A percentile compares a stretch with the other conserved stretches of the same genome.
These are phyloP conservation scores for Colletotrichum musicola DNA, from an alignment of 2,329 filamentous ascomycete genomes.

Conservation along the genomic window DNA sequence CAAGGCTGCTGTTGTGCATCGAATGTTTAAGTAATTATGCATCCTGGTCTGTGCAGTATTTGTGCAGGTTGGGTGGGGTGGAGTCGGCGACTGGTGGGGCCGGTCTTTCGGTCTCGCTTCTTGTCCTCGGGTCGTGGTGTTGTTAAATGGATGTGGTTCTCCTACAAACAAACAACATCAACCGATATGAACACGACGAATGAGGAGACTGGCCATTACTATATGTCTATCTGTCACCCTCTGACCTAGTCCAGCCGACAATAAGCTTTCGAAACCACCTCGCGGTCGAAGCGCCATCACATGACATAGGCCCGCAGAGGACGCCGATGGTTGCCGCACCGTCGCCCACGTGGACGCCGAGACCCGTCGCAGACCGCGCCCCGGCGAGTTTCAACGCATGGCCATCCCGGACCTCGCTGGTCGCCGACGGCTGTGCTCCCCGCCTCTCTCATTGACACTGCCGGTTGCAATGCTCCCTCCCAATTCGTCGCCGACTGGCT, in stretches of 20 bases:
- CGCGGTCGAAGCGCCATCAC: slow-evolving; percentile 1
- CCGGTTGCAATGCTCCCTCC: too few species aligned
- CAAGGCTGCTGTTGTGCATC: not conserved
- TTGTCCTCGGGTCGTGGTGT: too few species aligned
- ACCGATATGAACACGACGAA: too few species aligned
- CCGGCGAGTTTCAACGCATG: not conserved
- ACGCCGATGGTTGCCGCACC: slow-evolving; percentile 22
- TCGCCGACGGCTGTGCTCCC: not conserved
- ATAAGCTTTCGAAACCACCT: slow-evolving; percentile 4
- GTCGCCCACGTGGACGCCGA: slow-evolving; percentile 17
- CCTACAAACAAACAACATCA: too few species aligned
- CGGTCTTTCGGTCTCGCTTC: too few species aligned
- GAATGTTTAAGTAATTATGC: not conserved
- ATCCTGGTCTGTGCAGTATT: not conserved
- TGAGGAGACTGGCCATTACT: not conserved
- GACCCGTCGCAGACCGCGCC: slow-evolving; percentile 3
- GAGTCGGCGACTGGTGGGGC: not conserved
- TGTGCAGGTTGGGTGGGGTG: not conserved
- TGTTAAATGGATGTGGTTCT: too few species aligned
- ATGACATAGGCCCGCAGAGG: not conserved
- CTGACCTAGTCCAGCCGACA: not conserved
- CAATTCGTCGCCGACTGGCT: too few species aligned
- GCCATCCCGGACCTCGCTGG: not conserved
- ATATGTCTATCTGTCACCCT: too few species aligned
- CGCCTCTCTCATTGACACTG: too few species aligned